These are phyloP conservation scores for Rutstroemia sydowiana DNA, from an alignment of 2,329 filamentous ascomycete species.

Conservation along the genomic window DNA sequence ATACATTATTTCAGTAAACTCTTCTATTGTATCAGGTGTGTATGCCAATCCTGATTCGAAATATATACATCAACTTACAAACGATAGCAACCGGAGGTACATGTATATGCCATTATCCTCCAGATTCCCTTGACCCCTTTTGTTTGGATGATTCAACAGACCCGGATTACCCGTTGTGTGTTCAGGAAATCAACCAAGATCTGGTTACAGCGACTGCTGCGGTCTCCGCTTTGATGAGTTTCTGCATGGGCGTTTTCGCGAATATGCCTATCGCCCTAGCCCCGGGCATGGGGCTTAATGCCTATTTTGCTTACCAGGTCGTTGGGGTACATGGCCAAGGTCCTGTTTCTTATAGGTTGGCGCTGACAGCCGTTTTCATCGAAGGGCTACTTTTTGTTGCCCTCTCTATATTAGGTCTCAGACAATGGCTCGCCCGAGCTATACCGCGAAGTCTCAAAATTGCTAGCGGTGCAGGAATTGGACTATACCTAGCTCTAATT, in stretches of 20 bases:
- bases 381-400: conserved; percentile 81
- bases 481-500: conserved; percentile 65
- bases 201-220: conserved; percentile 79
- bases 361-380: conserved; percentile 79
- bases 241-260: conserved; percentile 75
- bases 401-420: conserved; percentile 71
- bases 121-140: conserved; percentile 13
- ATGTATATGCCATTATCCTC: conserved; percentile 12
- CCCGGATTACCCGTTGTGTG: conserved; percentile 57
- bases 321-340: conserved; percentile 72
- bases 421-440: conserved; percentile 79
- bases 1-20: conserved; percentile 63
- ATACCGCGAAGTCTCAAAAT: conserved; percentile 82
- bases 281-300: conserved; percentile 76
- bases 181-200: conserved; percentile 49
- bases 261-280: conserved; percentile 67
- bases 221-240: conserved; percentile 70
- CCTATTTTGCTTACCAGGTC: conserved; percentile 73
- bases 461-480: conserved; percentile 78
- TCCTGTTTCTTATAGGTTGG: conserved; percentile 64
- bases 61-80: conserved; percentile 7
- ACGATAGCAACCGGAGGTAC: conserved; percentile 16
- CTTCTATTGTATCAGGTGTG: conserved; percentile 36
- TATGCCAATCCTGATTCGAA: background rate
- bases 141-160: conserved; percentile 12